Conservation (phyloP, 2,329 filamentous ascomycete species). For the Triangularia setosa region DNA sequence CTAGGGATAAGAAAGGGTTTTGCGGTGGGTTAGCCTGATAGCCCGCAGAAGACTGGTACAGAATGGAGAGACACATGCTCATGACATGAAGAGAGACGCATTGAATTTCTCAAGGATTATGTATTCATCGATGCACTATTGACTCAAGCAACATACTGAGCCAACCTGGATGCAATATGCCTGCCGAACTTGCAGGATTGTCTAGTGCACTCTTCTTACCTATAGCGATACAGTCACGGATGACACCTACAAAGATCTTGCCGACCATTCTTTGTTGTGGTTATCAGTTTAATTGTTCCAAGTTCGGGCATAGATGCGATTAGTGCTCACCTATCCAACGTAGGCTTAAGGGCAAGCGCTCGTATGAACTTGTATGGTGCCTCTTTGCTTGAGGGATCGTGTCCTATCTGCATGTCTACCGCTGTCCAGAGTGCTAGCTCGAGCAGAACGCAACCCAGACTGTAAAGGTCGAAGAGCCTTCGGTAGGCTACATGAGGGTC, state of each 20-base stretch:
- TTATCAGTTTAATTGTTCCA: neutral
- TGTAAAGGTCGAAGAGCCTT: neutral
- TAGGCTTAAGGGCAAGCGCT: neutral
- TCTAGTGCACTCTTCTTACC: neutral
- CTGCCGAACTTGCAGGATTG: neutral
- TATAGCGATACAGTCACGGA: neutral
- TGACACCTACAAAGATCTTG: neutral
- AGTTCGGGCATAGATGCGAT: neutral
- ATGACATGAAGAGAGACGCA: too few relatives aligned
- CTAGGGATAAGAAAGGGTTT: too few relatives aligned
- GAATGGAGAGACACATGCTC: too few relatives aligned
- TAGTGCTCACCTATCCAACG: neutral
- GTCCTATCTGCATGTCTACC: neutral
- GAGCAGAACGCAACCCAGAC: neutral
- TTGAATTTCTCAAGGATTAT: too few relatives aligned
- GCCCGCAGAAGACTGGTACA: too few relatives aligned
- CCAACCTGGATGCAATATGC: neutral
- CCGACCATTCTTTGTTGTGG: neutral
- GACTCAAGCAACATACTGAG: neutral
- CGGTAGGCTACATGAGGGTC: neutral
- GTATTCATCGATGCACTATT: too few relatives aligned
- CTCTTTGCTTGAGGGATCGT: neutral
- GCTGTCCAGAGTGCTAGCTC: neutral
- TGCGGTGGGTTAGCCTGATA: too few relatives aligned
- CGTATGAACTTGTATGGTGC: neutral